Base-by-base conservation (phyloP, 345 rosid genomes). In the Orychophragmus violaceus region DNA sequence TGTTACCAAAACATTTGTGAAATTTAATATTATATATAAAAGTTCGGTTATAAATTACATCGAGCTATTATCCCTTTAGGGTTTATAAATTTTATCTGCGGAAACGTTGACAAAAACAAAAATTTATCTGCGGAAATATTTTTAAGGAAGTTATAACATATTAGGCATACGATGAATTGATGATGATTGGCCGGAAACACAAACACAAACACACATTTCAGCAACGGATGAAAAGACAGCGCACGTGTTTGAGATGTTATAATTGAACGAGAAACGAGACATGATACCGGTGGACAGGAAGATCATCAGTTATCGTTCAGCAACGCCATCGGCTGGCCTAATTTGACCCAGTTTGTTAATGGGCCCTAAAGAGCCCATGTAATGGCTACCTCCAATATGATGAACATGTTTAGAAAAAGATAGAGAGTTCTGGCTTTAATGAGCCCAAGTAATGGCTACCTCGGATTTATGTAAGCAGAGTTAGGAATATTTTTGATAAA, bases 401-500 rank as follows among this genome's bases (percentile, higher is more conserved):
- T 28, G 42, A 50, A 23, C 35, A 29, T 50, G 30, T 23, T 32
- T 16, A 30, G 16, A 57, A 4, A 29, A 48, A 18, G n/a, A 60
- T 50, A 12, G 22, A 12, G 68, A 29, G 32, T n/a, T n/a, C n/a
- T n/a, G 55, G 36, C 22, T 29, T 2, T 42, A 1, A 29, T 3
- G 58, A 52, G 28, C 18, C 32, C 58, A 25, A 41, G 5, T 44
- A 3, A 27, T 7, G 29, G 16, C 16, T 16, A 50, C 48, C 6
- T 23, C 19, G 16, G 68, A 29, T 24, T 60, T 37, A 6, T 50
- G 9, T 56, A 59, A 33, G 52, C 64, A 48, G 70, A 71, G 57
- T 72, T 64, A 56, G 65, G 76, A 48, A 64, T 72, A 32, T 17
- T 63, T 48, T 30, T 48, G 70, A 60, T 64, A 57, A 37, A 37